Conservation (phyloP, 352 stramenopile species). For the Achlya hypogyna region DNA sequence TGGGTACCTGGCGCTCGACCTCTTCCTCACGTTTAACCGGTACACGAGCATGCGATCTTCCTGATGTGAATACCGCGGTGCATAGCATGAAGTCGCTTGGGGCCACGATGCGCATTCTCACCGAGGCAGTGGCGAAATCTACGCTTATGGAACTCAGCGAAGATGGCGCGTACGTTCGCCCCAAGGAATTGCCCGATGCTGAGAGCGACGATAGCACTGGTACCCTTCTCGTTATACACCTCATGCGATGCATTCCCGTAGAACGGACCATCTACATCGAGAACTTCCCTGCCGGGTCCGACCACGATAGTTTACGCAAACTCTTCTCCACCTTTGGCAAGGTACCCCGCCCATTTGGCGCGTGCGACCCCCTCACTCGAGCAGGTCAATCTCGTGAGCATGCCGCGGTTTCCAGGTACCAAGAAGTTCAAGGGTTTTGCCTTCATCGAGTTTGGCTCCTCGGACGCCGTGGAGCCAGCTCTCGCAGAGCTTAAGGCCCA, state of each 20-base stretch:
- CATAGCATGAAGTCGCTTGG: slow-evolving; percentile 38
- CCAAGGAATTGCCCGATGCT: slow-evolving; percentile 28
- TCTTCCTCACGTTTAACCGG: slow-evolving; percentile 69
- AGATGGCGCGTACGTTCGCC: slow-evolving; percentile 33
- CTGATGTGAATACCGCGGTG: slow-evolving; percentile 20
- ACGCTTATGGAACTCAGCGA: slow-evolving; percentile 35
- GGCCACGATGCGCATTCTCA: slow-evolving; percentile 44
- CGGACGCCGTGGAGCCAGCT: slow-evolving; percentile 25
- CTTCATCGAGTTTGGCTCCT: slow-evolving; percentile 64
- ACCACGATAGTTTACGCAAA: slow-evolving; percentile 60
- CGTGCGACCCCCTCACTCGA: neutral
- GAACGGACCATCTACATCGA: slow-evolving; percentile 72
- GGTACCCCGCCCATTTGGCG: slow-evolving; percentile 22
- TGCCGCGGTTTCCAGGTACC: slow-evolving; percentile 57
- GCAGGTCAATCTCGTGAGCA: slow-evolving; percentile 59
- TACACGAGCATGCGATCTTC: slow-evolving; percentile 14
- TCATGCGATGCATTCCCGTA: slow-evolving; percentile 12
- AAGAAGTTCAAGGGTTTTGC: slow-evolving; percentile 74
- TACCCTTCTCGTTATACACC: neutral
- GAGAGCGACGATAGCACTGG: slow-evolving; percentile 27
- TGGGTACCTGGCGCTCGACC: slow-evolving; percentile 39
- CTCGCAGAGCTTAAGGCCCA: slow-evolving; percentile 24
- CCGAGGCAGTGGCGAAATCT: slow-evolving; percentile 53
- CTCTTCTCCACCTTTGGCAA: slow-evolving; percentile 53
- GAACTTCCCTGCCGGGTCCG: slow-evolving; percentile 39